phyloP scores from a whole-genome alignment of 2,329 filamentous ascomycete genomes.

The Cyphellophora europaea region DNA sequence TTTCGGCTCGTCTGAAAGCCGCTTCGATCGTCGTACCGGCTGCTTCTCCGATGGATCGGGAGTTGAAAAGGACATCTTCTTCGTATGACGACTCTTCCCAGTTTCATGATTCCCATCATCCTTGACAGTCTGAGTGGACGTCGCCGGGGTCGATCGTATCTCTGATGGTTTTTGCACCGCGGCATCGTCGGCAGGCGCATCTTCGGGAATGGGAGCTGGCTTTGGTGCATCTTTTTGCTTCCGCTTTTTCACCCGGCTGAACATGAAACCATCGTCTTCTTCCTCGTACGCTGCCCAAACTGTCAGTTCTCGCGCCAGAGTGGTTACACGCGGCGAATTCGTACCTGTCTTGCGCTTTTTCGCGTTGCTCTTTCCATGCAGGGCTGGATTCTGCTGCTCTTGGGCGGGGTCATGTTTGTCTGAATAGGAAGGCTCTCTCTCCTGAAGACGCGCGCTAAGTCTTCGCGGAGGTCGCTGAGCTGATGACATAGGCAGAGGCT shows the following conservation, averaged over 20 bases:
- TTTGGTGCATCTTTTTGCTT: not conserved
- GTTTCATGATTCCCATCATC: conserved; percentile 7
- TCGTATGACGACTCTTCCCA: conserved; percentile 25
- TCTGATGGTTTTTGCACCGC: not conserved
- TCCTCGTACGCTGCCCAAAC: conserved; percentile 53
- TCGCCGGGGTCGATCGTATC: conserved; percentile 19
- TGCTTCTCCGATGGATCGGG: conserved; percentile 17
- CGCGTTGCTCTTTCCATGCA: conserved; percentile 15
- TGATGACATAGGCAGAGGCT: conserved; percentile 22
- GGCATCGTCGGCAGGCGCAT: conserved; percentile 27
- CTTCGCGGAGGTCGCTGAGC: conserved; percentile 18
- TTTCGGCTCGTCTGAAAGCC: conserved; percentile 17
- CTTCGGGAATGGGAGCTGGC: conserved; percentile 25
- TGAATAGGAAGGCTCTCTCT: conserved; percentile 21
- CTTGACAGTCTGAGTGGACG: conserved; percentile 16
- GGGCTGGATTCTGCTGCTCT: too few species aligned
- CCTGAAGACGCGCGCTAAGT: conserved; percentile 26
- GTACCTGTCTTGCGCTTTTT: conserved; percentile 37
- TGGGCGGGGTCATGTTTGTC: conserved; percentile 13
- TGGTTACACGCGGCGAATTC: conserved; percentile 13
- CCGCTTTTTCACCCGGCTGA: conserved; percentile 58
- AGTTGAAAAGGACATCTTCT: conserved; percentile 27
- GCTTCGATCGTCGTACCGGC: conserved; percentile 17
- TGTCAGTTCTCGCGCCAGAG: conserved; percentile 1
- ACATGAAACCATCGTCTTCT: conserved; percentile 68